Evolutionary conservation across 164 flowering plant genomes (phyloP), one percentile per base, ranked within the genome.

Genomic region (Houttuynia cordata): DNA sequence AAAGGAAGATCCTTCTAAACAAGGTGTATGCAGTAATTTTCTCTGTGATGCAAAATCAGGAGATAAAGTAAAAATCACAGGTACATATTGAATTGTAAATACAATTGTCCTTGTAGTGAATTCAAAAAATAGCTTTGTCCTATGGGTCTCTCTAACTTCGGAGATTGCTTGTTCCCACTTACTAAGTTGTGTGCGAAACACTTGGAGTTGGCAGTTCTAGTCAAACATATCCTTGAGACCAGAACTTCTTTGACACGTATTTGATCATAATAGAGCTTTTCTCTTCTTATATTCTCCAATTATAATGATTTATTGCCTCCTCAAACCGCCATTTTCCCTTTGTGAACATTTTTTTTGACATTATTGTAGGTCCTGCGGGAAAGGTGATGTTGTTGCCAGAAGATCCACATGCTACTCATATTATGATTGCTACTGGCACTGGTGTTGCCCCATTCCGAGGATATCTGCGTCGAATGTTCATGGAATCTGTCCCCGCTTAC

Each of bases 341-440:
- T 14, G 21, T 23, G 6, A 13, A 23, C 14, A 10, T 54, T 9
- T 4, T 24, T 54, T 24, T 14, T 23, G 30, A 23, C 21, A 19
- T 4, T 17, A 22, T 42, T 51, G 17, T 30, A 94, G 97, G 99
- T 5, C 99, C 99, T 9, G 82, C 99, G 52, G 99, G 99, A 10
- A 93, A 93, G 77, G 79, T 73, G 56, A 68, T 93, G 97, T 89
- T 93, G 69, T 74, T 93, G 70, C 99, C 99, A 6, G 99, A 88
- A 77, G 85, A 93, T 62, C 89, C 89, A 45, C 83, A 79, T 51
- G 97, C 97, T 19, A 90, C 91, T 56, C 97, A 90, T 81, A 90
- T 93, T 67, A 93, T 93, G 99, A 85, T 88, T 58, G 99, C 88
- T 15, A 93, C 99, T 12, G 99, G 97, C 10, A 93, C 99, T 12